Percentiles rank a stretch among this genome's conserved stretches.
phyloP scores from a whole-genome alignment of 1,284 basidiomycete species.

The Lignosus rhinocerotis region DNA sequence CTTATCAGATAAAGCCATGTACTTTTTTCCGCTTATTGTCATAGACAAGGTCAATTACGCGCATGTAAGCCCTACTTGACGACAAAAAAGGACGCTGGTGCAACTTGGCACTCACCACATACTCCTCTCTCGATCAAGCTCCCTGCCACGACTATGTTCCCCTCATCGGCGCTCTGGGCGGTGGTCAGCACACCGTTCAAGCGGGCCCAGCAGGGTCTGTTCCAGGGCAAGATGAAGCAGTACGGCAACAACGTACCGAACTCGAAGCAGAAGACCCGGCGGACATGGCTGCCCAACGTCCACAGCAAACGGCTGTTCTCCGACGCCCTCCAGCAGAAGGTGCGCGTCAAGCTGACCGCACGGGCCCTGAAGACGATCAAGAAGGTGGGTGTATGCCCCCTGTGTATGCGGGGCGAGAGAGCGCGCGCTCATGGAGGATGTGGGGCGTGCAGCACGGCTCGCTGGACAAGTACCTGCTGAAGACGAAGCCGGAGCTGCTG shows the following conservation, averaged over 20 bases:
- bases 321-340: slow-evolving; percentile 55
- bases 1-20: slow-evolving; percentile 21
- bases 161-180: slow-evolving; percentile 34
- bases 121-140: not conserved
- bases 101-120: not conserved
- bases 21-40: not conserved
- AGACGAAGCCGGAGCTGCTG: slow-evolving; percentile 62
- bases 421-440: not conserved
- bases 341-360: slow-evolving; percentile 73
- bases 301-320: slow-evolving; percentile 74
- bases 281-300: slow-evolving; percentile 88
- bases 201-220: slow-evolving; percentile 73
- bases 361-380: slow-evolving; percentile 77
- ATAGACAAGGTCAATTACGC: not conserved
- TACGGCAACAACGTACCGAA: slow-evolving; percentile 91
- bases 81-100: not conserved
- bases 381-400: slow-evolving; percentile 50
- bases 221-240: slow-evolving; percentile 77
- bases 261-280: slow-evolving; percentile 88
- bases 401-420: not conserved
- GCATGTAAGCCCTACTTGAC: not conserved
- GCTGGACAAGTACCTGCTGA: slow-evolving; percentile 77
- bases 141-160: slow-evolving; percentile 34
- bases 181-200: slow-evolving; percentile 70
- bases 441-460: slow-evolving; percentile 60